phyloP scores from a whole-genome alignment of 2,329 filamentous ascomycete genomes.

The Colletotrichum salicis region DNA sequence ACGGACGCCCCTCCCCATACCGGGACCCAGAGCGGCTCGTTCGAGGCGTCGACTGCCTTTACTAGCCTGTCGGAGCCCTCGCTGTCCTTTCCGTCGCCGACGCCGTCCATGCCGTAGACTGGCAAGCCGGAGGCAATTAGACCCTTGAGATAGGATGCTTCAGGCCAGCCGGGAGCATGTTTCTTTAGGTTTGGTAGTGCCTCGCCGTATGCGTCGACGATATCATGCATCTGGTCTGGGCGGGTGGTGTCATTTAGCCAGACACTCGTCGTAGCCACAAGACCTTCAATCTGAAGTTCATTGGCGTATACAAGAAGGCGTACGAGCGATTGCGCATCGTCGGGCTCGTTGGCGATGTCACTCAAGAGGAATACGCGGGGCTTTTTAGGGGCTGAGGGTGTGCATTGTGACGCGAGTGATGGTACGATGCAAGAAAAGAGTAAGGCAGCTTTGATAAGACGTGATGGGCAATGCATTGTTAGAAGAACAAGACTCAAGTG shows the following conservation, averaged over 20 bases:
- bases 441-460: background rate
- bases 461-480: background rate
- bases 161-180: conserved; percentile 5
- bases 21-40: conserved; percentile 58
- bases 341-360: conserved; percentile 51
- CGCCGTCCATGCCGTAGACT: conserved; percentile 15
- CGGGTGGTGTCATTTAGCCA: conserved; percentile 47
- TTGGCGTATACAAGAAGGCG: conserved; percentile 50
- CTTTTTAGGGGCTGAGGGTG: conserved; percentile 11
- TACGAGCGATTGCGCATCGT: conserved; percentile 48
- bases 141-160: background rate
- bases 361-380: conserved; percentile 47
- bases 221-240: conserved; percentile 47
- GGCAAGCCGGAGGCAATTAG: conserved; percentile 13
- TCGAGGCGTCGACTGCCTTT: conserved; percentile 48
- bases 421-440: background rate
- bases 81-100: conserved; percentile 43
- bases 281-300: conserved; percentile 48
- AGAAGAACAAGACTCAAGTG: background rate
- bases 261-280: conserved; percentile 49
- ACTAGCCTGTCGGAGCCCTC: conserved; percentile 47
- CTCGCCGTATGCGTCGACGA: conserved; percentile 49
- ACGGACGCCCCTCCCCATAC: conserved; percentile 62
- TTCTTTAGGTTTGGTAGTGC: conserved; percentile 49
- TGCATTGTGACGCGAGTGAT: background rate